Conservation (phyloP, 2,329 filamentous ascomycete species). For the Phaeoacremonium minimum region DNA sequence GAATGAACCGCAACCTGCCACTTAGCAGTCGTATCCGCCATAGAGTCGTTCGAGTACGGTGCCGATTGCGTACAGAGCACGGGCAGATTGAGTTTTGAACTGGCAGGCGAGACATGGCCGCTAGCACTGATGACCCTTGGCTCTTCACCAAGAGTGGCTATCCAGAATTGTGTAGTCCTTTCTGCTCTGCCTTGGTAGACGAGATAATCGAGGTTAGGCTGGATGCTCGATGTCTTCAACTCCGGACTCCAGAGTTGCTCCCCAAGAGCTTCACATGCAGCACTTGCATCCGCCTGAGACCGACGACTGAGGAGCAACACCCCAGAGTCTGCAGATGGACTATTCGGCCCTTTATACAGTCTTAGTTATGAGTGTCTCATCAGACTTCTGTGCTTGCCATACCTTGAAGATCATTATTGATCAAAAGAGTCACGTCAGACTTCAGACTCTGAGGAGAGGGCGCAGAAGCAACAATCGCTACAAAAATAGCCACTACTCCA, state of each 20-base stretch:
- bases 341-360: conserved; percentile 20
- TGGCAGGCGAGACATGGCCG: conserved; percentile 15
- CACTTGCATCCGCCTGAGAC: conserved; percentile 20
- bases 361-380: conserved; percentile 3
- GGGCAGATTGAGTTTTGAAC: conserved; percentile 16
- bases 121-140: conserved; percentile 19
- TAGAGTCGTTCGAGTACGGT: conserved; percentile 28
- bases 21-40: conserved; percentile 22
- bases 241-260: conserved; percentile 32
- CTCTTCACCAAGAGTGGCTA: conserved; percentile 16
- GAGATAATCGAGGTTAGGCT: conserved; percentile 29
- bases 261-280: conserved; percentile 28
- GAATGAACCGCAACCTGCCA: conserved; percentile 32
- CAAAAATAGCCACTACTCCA: conserved; percentile 11
- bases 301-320: conserved; percentile 27
- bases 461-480: conserved; percentile 13
- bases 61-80: conserved; percentile 39
- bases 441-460: conserved; percentile 28
- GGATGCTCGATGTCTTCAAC: conserved; percentile 17
- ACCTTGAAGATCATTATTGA: conserved; percentile 37
- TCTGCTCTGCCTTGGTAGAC: conserved; percentile 21
- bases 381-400: not conserved
- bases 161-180: conserved; percentile 27
- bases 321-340: conserved; percentile 23
- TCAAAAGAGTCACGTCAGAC: conserved; percentile 29